These are phyloP conservation scores for Achaetomium macrosporum DNA, from an alignment of 2,329 filamentous ascomycete genomes.

Conservation along the genomic window DNA sequence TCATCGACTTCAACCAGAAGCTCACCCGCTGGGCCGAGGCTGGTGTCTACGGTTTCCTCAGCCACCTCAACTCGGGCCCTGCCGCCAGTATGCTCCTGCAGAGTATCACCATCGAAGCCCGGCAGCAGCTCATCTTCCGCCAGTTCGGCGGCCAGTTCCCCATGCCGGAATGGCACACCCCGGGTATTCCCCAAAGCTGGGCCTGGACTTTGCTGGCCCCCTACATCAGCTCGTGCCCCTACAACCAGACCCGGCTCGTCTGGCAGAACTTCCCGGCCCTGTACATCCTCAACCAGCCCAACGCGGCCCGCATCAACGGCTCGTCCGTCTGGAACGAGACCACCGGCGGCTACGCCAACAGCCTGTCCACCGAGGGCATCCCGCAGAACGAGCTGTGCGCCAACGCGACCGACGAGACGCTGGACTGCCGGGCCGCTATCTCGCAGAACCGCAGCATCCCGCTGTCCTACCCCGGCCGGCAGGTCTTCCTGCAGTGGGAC, in stretches of 20 bases:
- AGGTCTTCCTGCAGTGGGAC: slow-evolving; percentile 70
- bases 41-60: slow-evolving; percentile 74
- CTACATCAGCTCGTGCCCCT: slow-evolving; percentile 72
- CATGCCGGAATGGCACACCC: slow-evolving; percentile 77
- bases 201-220: slow-evolving; percentile 76
- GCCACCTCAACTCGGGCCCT: slow-evolving; percentile 70
- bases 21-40: slow-evolving; percentile 76
- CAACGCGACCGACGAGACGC: slow-evolving; percentile 45
- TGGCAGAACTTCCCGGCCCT: slow-evolving; percentile 83
- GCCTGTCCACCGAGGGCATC: slow-evolving; percentile 44
- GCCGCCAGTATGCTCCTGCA: slow-evolving; percentile 68
- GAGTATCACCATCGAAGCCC: slow-evolving; percentile 71
- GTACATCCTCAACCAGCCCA: slow-evolving; percentile 68
- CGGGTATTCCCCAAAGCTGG: slow-evolving; percentile 77
- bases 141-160: slow-evolving; percentile 75
- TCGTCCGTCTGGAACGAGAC: slow-evolving; percentile 60
- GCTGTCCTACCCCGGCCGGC: slow-evolving; percentile 66
- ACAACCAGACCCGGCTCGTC: slow-evolving; percentile 64
- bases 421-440: slow-evolving; percentile 59
- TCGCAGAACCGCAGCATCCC: slow-evolving; percentile 63
- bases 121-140: slow-evolving; percentile 79
- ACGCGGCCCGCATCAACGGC: slow-evolving; percentile 61
- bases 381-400: slow-evolving; percentile 47
- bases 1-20: slow-evolving; percentile 78
- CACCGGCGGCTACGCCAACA: slow-evolving; percentile 51